These are phyloP conservation scores for Neurospora sp. DNA, from an alignment of 495 filamentous ascomycete species.

Conservation along the genomic window DNA sequence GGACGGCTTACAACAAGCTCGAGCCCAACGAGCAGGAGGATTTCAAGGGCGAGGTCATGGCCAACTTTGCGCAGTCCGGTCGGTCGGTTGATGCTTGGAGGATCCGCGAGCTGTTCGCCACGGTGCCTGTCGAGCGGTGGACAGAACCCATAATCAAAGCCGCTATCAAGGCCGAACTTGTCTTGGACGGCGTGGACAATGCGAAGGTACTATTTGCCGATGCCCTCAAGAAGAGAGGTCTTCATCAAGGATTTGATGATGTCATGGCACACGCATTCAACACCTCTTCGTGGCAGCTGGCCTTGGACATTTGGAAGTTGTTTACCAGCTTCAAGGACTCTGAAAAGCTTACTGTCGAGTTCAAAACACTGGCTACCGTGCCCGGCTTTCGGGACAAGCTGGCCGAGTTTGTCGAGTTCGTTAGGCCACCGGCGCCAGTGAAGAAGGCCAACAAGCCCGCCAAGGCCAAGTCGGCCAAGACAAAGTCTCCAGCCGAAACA, in stretches of 20 bases:
- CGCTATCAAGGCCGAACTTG: slow-evolving; percentile 16
- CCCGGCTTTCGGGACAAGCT: slow-evolving; percentile 5
- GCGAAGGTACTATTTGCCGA: slow-evolving; percentile 14
- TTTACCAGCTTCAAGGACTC: slow-evolving; percentile 2
- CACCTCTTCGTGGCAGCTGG: slow-evolving; percentile 12
- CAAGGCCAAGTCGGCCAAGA: background rate
- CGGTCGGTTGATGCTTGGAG: slow-evolving; percentile 16
- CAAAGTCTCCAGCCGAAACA: background rate
- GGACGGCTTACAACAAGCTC: slow-evolving; percentile 15
- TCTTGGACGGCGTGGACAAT: slow-evolving; percentile 3
- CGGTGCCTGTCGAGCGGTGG: slow-evolving; percentile 10
- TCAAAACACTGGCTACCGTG: slow-evolving; percentile 3
- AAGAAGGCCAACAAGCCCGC: background rate
- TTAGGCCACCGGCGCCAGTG: background rate
- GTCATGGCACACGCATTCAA: slow-evolving; percentile 16
- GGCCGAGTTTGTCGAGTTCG: background rate
- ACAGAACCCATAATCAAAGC: slow-evolving; percentile 13
- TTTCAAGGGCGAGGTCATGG: slow-evolving; percentile 9
- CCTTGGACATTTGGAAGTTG: slow-evolving; percentile 12
- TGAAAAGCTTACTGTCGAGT: background rate
- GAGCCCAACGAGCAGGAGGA: slow-evolving; percentile 2
- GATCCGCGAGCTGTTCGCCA: slow-evolving; percentile 14
- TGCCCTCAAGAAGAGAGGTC: slow-evolving; percentile 9
- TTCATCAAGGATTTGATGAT: slow-evolving; percentile 12
- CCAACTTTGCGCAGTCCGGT: slow-evolving; percentile 14